phyloP scores from a whole-genome alignment of 345 rosid species.

The Eucalyptus polybractea region DNA sequence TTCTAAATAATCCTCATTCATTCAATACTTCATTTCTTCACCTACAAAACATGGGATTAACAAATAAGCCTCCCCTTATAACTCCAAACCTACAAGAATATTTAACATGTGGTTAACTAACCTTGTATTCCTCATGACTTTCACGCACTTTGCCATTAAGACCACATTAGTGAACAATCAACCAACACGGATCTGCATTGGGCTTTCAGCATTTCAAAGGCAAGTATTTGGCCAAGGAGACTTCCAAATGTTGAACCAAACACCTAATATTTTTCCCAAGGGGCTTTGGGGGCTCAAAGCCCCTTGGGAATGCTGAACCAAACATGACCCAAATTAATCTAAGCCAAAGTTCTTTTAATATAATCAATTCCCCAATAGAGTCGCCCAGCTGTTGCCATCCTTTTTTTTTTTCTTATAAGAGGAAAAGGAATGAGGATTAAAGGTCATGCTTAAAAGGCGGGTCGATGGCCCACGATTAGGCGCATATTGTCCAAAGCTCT shows the following conservation, averaged over 20 bases:
- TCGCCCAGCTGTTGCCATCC: rapidly evolving
- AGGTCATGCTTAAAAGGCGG: no score
- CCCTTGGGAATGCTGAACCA: no score
- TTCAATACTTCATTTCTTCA: background rate
- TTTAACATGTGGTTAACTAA: background rate
- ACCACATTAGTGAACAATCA: background rate
- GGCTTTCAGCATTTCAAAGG: no score
- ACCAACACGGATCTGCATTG: background rate
- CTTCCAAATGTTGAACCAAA: no score
- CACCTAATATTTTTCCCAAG: no score
- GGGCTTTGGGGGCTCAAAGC: no score
- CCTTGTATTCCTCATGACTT: background rate
- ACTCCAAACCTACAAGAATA: background rate
- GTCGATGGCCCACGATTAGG: no score
- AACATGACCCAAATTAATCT: no score
- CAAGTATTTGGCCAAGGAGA: no score
- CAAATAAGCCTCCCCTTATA: background rate
- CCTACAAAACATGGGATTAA: background rate
- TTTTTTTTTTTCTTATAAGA: rapidly evolving
- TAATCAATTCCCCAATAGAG: background rate
- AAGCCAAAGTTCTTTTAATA: background rate
- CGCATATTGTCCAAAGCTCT: no score
- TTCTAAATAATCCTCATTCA: background rate
- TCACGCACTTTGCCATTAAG: background rate
- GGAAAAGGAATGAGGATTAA: no score